Base-by-base conservation (phyloP, 2,329 filamentous ascomycete genomes). In the Dothideomycetes sp. region DNA sequence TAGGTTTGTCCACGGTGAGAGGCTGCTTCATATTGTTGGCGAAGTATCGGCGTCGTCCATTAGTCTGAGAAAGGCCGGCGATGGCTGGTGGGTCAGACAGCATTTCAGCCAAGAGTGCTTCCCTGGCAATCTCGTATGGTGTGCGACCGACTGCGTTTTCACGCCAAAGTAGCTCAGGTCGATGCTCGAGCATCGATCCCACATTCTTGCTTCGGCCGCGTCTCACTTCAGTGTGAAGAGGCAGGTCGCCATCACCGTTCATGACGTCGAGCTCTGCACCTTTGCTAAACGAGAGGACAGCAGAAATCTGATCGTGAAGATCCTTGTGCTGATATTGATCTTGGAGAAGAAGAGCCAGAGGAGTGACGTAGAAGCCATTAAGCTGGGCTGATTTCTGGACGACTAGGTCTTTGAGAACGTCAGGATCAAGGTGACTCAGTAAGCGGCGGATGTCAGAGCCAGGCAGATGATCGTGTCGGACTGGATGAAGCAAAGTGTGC, bases 81-180 rank as follows among this genome's bases (percentile, higher is more conserved):
- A 34, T 53, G 30, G 12, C 42, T 15, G 53, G 55, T 22, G 48
- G 46, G 13, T 48, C 43, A 4, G 23, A 51, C 22, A 53, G 63
- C 5, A 53, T 45, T 3, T 53, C 51, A 6, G 62, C 58, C 2
- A 73, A 61, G 45, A 70, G 69, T 1, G 60, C 57, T 38, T 82
- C 78, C 36, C 74, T 64, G 0, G 79, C 76, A 34, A 84, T 61
- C 51, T 91, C 84, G 19, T 71, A 68, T 0, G 84, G 80, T 0
- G 84, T 91, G 12, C 74, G 71, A 2, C 85, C 85, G 0, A 82
- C 82, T 0, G 82, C 76, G 49, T 88, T 88, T 56, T 91, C 85
- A 16, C 78, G 73, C 49, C 74, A 70, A 0, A 86, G 62, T 2
- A 87, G 65, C 18, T 68, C 65, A 0, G 80, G 74, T 13, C 73